Base-by-base conservation (phyloP, 75 land plant genomes). In the Pinus taeda region DNA sequence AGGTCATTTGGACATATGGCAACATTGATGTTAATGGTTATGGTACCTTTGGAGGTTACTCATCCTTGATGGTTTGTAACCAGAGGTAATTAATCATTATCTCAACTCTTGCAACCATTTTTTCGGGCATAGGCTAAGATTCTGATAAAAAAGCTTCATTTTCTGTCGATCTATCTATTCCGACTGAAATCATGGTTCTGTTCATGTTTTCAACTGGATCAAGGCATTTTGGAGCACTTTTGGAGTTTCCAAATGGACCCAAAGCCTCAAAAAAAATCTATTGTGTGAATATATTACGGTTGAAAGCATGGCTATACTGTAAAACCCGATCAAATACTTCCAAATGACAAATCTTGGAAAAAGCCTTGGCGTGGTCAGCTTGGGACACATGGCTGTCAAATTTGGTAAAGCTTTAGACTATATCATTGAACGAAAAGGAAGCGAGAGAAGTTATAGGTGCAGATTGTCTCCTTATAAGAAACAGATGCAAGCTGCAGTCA, bases 11-110 rank as follows among this genome's bases (percentile, higher is more conserved):
- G 73, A 80, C 86, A 20, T 92, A 92, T 70, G 84, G 83, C 60
- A 85, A 79, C 77, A 49, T 86, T 14, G 88, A 82, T 73, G 62
- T 72, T 70, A 92, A 93, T 69, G 94, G 92, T 1, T 84, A 83
- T 70, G 75, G 77, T 57, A 92, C 95, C 24, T 88, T 84, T 58
- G 96, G 96, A 37, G 94, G 96, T 64, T 93, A 86, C 80, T 90
- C 95, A 18, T 30, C 58, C 12, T 74, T 84, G 55, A 57, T 93
- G 36, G 94, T 93, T 3, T 81, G 86, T 42, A 74, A 91, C 79
- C 78, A 80, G 15, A 81, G 79, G 89, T 87, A 76, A 63, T 6
- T 45, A 29, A 18, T 17, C 21, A 33, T 60, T 20, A 59, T 15
- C 7, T 30, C 49, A 18, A 26, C 72, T 39, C 37, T 4, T 62